Evolutionary conservation across 306 rosid species (phyloP), one percentile per base, ranked within the genome.

Genomic region (Clitoria ternatea): DNA sequence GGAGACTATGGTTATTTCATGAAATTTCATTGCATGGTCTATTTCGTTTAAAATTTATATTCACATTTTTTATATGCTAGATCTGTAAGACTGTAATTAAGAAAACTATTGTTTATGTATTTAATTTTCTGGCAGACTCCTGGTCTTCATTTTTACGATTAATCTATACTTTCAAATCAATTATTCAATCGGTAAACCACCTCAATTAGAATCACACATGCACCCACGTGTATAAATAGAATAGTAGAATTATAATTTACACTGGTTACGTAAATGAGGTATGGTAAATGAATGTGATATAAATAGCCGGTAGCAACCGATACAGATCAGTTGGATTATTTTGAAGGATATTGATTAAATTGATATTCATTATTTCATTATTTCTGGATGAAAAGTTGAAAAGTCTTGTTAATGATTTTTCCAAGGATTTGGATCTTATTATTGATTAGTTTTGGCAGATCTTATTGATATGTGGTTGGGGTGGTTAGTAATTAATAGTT

Each of bases 1-100:
- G 53, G 61, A 82, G n/a, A 72, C 47, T 52, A 33, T 67, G 44
- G 71, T 73, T 66, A 15, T 45, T n/a, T 2, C 53, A 15, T 77
- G 54, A 40, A n/a, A 13, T 62, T 22, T 13, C 35, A 42, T 15
- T 40, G 24, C 56, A 48, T 63, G 55, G 26, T 42, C 44, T 45
- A 33, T 61, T 70, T 50, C 14, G 44, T 66, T 40, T 33, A 20
- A 61, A 20, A 37, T 11, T 24, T 68, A 22, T 57, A 23, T 23
- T 36, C 4, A 47, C 24, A 29, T 15, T 45, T 60, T 54, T 2
- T 0, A 17, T 47, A 13, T 67, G 61, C 55, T 19, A 75, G 44
- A 57, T 76, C 26, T 57, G 11, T 75, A n/a, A n/a, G 69, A 59
- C 69, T 45, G n/a, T n/a, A 68, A 8, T 13, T 23, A 12, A 47